Evolutionary conservation across 768 basidiomycete species (phyloP), one percentile per base, ranked within the genome.

Genomic region (Dioszegia crocea): DNA sequence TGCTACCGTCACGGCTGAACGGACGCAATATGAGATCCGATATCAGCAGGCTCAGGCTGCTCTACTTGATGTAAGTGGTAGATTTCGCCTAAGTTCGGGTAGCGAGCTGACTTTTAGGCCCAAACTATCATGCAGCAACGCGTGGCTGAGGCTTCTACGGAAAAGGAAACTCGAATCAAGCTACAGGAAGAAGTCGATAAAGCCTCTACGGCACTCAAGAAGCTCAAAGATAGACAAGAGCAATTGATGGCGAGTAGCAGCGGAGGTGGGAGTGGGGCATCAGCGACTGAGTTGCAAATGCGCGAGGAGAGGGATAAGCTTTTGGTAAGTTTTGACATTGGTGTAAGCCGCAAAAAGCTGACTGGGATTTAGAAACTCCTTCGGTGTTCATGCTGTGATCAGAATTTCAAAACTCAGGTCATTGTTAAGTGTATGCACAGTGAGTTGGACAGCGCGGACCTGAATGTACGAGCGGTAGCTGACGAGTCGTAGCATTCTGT

Each of bases 341-440:
- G 24, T 29, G n/a, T n/a, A n/a, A n/a, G n/a, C 33, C 26, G 44
- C 31, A 38, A 40, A 26, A 1, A 2, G 16, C 24, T 44, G 9
- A 21, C 44, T 19, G 9, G 10, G 16, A 46, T 11, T 43, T 75
- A 93, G 92, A 82, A 82, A 74, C 80, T 96, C 39, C 82, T 97
- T 30, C 86, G 88, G 72, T 98, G 94, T 74, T 88, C 89, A 12
- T 91, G 88, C 4, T 98, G 94, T 79, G 84, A 84, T 53, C 81
- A 82, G 57, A 82, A 84, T 59, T 85, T 91, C 78, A 86, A 91
- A 19, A 84, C 84, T 47, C 86, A 87, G 3, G 84, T 91, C 38
- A 83, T 94, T 61, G 87, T 85, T 31, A 91, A 90, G 74, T 94
- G 91, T 80, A 86, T 88, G 84, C 92, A 94, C 74, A 89, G 91